Base-by-base conservation (phyloP, 192 early-diverging fungal species). In the Mortierella alpina region DNA sequence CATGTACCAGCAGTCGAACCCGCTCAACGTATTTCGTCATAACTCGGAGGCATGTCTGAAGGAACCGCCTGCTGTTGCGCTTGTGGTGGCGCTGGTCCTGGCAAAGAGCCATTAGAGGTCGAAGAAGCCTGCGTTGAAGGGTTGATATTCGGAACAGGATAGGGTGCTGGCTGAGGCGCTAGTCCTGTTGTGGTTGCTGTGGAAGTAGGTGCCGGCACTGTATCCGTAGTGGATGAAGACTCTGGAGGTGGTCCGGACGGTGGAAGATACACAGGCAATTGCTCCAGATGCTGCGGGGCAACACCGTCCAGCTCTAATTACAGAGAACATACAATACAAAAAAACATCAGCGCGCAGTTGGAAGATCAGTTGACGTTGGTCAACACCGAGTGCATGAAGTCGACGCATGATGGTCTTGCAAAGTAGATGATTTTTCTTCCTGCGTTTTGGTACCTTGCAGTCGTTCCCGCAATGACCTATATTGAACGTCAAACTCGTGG, bases 401-500 rank as follows among this genome's bases (percentile, higher is more conserved):
- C 9, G 22, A 57, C 14, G 20, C 14, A 57, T 57, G 55, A 57
- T 57, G 55, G 22, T 20, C n/a, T 1, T 10, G 9, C 20, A 57
- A 22, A 22, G 13, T 22, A 14, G 9, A 20, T 57, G 2, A 10
- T 57, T 57, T 57, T 57, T 1, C 9, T 10, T 18, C 9, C 10
- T 14, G 50, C 23, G 17, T 0, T 20, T 55, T 3, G 40, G n/a
- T 53, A 80, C 77, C 77, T 46, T 80, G 77, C 12, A 66, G 49
- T 39, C 77, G 65, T 46, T 80, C 77, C 14, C 68, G 57, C 4
- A 80, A 55, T 8, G 70, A 62, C 14, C 70, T 53, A 48, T 72
- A 80, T 46, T 80, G 77, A n/a, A 52, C 45, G 14, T 80, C 77
- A 45, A 80, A 80, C 14, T 80, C 77, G 45, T 72, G 64, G 20